A percentile compares a stretch with the other conserved stretches of the same genome.
Evolutionary conservation across 306 rosid species (phyloP).

Genomic region (Vigna trinervia): DNA sequence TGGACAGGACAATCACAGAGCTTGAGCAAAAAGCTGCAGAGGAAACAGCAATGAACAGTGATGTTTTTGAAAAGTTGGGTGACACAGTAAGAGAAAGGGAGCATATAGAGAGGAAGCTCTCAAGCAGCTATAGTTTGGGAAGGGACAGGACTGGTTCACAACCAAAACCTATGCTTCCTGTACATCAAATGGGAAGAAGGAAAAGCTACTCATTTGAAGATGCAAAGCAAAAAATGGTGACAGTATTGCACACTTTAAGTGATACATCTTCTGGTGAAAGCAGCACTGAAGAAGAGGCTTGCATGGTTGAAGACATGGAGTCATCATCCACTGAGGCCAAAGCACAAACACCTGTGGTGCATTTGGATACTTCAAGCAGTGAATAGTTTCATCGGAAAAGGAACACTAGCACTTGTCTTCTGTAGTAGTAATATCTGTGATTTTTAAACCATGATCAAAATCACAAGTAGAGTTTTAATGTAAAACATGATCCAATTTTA

Average conservation of each 20-base stretch:
- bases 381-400: slow-evolving; percentile 23
- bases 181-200: slow-evolving; percentile 47
- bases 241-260: slow-evolving; percentile 54
- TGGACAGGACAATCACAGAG: slow-evolving; percentile 62
- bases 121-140: slow-evolving; percentile 72
- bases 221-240: slow-evolving; percentile 47
- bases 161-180: slow-evolving; percentile 65
- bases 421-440: too few relatives aligned
- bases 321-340: slow-evolving; percentile 31
- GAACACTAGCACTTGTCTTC: slow-evolving; percentile 21
- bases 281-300: slow-evolving; percentile 50
- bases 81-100: slow-evolving; percentile 57
- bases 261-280: slow-evolving; percentile 59
- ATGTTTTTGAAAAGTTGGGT: slow-evolving; percentile 51
- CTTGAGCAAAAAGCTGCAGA: slow-evolving; percentile 56
- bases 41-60: slow-evolving; percentile 48
- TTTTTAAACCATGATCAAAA: too few relatives aligned
- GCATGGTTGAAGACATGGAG: slow-evolving; percentile 46
- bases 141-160: slow-evolving; percentile 49
- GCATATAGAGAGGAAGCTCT: slow-evolving; percentile 67
- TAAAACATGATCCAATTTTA: too few relatives aligned
- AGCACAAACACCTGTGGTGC: slow-evolving; percentile 40
- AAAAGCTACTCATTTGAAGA: slow-evolving; percentile 57
- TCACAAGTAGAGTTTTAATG: too few relatives aligned
- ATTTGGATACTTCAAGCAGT: slow-evolving; percentile 36